Evolutionary conservation across 2,329 filamentous ascomycete species (phyloP), one percentile per base, ranked within the genome.

Genomic region (Ramularia collo-cygni): DNA sequence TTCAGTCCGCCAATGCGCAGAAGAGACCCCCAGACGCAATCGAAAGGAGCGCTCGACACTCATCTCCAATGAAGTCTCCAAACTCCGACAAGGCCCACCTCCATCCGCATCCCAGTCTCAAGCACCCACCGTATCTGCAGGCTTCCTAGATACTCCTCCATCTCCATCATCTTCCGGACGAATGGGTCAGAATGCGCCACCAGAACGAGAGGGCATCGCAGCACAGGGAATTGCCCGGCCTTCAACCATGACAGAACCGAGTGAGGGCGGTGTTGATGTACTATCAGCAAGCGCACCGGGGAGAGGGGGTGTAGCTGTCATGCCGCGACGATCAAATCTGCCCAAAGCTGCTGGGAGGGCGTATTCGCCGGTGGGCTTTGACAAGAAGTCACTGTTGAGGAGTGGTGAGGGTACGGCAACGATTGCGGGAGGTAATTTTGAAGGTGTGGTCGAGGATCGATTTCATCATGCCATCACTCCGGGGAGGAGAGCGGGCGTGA

Each of bases 1-100:
- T 17, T 46, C 48, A n/a, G 27, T 38, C 14, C 35, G 42, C 35
- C 40, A 44, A 18, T 29, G 34, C 8, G 38, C 42, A 8, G 44
- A 35, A 13, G 43, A 49, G 29, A 43, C 38, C 29, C 35, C 42
- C 14, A 45, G 34, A 9, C 21, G 29, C 4, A 38, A 33, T 2
- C 48, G 48, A 26, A 39, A 45, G 28, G 43, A 53, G 32, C 50
- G 53, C 19, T 50, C 52, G 19, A 43, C 50, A 4, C 46, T 41
- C 16, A 50, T 55, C 30, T 52, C 48, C 8, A 50, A 51, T 35
- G 53, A 56, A 42, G 35, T 55, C 14, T 47, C 46, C 16, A 50
- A 50, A 46, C 42, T 56, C 8, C 50, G 51, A 12, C 42, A 43
- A 44, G 42, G 50, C 12, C 48, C 53, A 14, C 47, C 52, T 36